These are phyloP conservation scores for Pichia sp. DNA, from an alignment of 1,139 yeast species.

Conservation along the genomic window DNA sequence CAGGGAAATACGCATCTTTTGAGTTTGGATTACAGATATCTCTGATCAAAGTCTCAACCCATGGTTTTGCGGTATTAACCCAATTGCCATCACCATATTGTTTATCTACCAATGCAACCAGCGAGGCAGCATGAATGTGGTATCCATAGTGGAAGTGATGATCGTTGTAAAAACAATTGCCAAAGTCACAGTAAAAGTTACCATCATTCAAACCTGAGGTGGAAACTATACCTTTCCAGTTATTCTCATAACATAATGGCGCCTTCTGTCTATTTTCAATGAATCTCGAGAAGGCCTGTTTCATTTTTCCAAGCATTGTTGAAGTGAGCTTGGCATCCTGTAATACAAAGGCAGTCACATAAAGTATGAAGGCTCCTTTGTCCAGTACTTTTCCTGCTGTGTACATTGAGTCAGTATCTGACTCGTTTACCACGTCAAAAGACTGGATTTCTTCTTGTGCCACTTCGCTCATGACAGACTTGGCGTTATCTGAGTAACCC, in stretches of 20 bases:
- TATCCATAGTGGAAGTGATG: slow-evolving; percentile 83
- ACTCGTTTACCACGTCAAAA: slow-evolving; percentile 50
- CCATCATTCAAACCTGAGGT: slow-evolving; percentile 55
- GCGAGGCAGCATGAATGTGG: slow-evolving; percentile 68
- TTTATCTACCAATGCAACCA: slow-evolving; percentile 53
- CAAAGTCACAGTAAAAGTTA: slow-evolving; percentile 54
- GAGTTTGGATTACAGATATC: slow-evolving; percentile 66
- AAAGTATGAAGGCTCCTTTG: slow-evolving; percentile 68
- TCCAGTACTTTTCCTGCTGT: slow-evolving; percentile 71
- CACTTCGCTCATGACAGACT: slow-evolving; percentile 41
- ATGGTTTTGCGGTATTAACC: slow-evolving; percentile 46
- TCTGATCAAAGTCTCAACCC: slow-evolving; percentile 58
- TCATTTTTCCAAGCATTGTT: slow-evolving; percentile 47
- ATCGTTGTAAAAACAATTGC: slow-evolving; percentile 73
- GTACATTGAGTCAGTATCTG: slow-evolving; percentile 71
- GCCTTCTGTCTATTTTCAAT: slow-evolving; percentile 51
- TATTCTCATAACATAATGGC: slow-evolving; percentile 61
- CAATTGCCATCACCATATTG: slow-evolving; percentile 45
- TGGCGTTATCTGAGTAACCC: slow-evolving; percentile 39
- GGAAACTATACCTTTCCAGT: slow-evolving; percentile 74
- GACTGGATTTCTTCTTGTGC: slow-evolving; percentile 49
- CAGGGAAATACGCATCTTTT: slow-evolving; percentile 61
- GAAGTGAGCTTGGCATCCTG: slow-evolving; percentile 45
- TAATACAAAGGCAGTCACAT: slow-evolving; percentile 54
- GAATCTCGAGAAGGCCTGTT: slow-evolving; percentile 57